Evolutionary conservation across 2,329 filamentous ascomycete species (phyloP).

Genomic region (Colletotrichum sp.): DNA sequence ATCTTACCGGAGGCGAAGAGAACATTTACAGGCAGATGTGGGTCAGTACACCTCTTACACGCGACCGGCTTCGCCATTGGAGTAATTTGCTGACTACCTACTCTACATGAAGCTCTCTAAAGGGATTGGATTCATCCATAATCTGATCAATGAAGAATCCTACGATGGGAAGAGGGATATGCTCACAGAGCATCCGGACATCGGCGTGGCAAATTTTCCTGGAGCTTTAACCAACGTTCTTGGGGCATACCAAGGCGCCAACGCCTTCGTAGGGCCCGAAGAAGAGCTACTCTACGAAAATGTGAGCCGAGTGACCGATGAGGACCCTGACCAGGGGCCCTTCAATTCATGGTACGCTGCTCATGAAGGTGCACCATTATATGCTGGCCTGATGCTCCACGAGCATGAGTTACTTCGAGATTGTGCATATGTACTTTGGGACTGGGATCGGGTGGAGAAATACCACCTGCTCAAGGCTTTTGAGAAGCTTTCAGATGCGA

Average conservation of each 20-base stretch:
- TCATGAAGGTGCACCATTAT: background rate
- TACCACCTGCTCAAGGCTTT: background rate
- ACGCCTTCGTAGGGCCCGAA: background rate
- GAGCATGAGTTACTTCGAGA: background rate
- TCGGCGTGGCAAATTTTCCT: background rate
- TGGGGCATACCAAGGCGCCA: rapidly evolving
- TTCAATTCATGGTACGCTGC: background rate
- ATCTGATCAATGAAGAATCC: background rate
- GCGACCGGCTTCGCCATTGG: background rate
- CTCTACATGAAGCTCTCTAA: background rate
- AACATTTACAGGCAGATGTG: background rate
- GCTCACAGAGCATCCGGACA: background rate
- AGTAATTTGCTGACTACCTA: background rate
- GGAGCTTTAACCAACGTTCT: background rate
- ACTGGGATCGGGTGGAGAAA: background rate
- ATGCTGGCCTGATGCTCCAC: background rate
- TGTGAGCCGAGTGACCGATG: background rate
- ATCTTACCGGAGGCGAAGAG: background rate
- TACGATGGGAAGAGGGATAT: background rate
- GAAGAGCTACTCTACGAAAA: background rate
- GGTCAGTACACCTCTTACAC: background rate
- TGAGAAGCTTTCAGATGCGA: background rate
- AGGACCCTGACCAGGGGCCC: background rate
- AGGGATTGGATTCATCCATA: background rate
- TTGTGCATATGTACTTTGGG: background rate